Evolutionary conservation across 2,329 filamentous ascomycete species (phyloP).

Genomic region (Diaporthe helianthi): DNA sequence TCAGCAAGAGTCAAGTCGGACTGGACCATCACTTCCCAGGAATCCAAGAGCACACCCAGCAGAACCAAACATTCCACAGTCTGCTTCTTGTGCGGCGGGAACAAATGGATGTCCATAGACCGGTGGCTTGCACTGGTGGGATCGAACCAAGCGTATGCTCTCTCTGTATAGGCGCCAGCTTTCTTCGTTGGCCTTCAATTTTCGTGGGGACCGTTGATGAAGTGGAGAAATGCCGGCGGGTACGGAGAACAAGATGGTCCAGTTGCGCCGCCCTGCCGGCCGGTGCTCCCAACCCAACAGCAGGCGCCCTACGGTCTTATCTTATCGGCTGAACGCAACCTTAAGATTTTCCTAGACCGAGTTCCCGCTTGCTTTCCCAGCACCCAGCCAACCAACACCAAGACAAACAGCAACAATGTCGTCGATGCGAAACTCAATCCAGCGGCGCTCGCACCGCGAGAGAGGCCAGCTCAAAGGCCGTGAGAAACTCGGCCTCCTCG

Average conservation of each 20-base stretch:
- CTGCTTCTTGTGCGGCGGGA: not conserved
- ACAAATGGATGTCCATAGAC: no score
- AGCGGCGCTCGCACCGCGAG: constrained; percentile 87
- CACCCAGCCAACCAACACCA: not conserved
- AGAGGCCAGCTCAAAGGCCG: constrained; percentile 86
- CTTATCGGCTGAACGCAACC: constrained; percentile 22
- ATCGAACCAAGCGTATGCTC: no score
- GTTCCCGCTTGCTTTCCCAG: not conserved
- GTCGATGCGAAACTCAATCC: constrained; percentile 69
- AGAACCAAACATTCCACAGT: not conserved
- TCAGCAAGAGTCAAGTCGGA: not conserved
- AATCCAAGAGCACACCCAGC: no score
- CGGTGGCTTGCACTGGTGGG: no score
- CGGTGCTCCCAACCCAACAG: no score
- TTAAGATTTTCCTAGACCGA: constrained; percentile 5
- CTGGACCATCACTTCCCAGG: not conserved
- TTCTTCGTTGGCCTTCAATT: no score
- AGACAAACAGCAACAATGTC: constrained; percentile 50
- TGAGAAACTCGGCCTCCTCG: constrained; percentile 85
- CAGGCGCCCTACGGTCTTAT: not conserved
- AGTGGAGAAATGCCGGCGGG: not conserved
- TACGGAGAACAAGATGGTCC: no score
- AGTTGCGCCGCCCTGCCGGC: no score
- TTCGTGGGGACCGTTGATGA: no score
- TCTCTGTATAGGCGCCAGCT: no score